Evolutionary conservation across 768 basidiomycete genomes (phyloP), one percentile per base, ranked within the genome.

Genomic region (Tephrocybe sp.): DNA sequence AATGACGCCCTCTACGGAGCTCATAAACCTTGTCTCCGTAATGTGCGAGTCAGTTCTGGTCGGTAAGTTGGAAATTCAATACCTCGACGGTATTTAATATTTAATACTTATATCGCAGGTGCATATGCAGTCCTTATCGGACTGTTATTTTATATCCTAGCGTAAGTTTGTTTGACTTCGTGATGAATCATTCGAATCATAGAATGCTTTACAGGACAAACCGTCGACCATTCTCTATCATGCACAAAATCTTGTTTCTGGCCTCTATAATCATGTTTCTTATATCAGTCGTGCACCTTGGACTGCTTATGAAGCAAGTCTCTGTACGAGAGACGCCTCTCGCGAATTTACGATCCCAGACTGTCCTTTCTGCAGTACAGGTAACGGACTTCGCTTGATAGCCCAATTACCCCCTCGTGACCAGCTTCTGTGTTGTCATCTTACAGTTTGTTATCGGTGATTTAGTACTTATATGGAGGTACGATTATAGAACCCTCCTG

Each of bases 391-490:
- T 14, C 5, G 19, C 17, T 35, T 30, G 17, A 26, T 26, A 26
- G 26, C 34, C 35, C 32, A 22, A n/a, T 32, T 9, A 2, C 5
- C 11, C 11, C 5, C 17, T 38, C 33, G 20, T 5, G 1, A 36
- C 5, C 14, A 14, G 39, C 8, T 1, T 17, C 6, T n/a, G 4
- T 33, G 42, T 22, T 34, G 7, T 26, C 26, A 26, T 26, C 26
- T 26, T 26, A 26, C 3, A 57, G 56, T 57, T 50, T 51, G 45
- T 49, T 2, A 53, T 48, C 17, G 52, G 56, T 11, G 56, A 57
- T 20, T 26, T 57, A 4, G 49, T 57, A 9, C 49, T 57, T 1
- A 53, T 53, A 30, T 57, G 56, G 56, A 50, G 56, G 56, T 57
- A 12, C 13, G 32, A 19, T 1, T 23, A 5, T 13, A 8, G 23